Base-by-base conservation (phyloP, 306 rosid species). In the Prinsepia uniflora region DNA sequence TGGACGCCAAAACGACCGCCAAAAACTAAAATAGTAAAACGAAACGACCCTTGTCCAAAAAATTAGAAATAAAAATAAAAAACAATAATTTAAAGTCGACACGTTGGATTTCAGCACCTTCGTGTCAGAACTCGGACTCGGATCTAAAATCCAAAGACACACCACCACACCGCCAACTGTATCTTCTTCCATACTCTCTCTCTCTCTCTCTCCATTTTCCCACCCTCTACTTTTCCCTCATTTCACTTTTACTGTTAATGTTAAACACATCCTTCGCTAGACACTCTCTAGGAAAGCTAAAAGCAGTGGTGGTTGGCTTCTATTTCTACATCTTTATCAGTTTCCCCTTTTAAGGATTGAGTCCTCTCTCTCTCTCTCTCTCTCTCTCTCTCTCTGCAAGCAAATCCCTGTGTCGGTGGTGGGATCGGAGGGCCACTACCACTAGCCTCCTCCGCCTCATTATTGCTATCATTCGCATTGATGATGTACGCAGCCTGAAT, bases 161-260 rank as follows among this genome's bases (percentile, higher is more conserved):
- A 4, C 54, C 47, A 1, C 18, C 30, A 10, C 10, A 4, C 54
- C 47, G 2, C 18, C 13, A 4, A 41, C 15, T 8, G 40, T 67
- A 24, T 60, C 74, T 65, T 54, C 58, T 44, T 50, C 44, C 41
- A 15, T 17, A 5, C 70, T 36, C 4, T 46, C 70, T 50, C 6
- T 54, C 59, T 34, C 47, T 63, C 41, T 9, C 6, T n/a, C 59
- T 65, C n/a, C 10, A 60, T 63, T 64, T 73, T 22, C 19, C 48
- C 71, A 17, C 55, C 43, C 81, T 65, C 42, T 49, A 75, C 88
- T 82, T 82, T 74, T 67, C 88, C 76, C 46, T 63, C 82, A 67
- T 81, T 79, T 72, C 49, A 78, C 87, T 82, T 78, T 81, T 80
- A 20, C 75, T 24, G n/a, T n/a, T n/a, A n/a, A n/a, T 66, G 14